These are phyloP conservation scores for Phyllosticta citrichinensis DNA, from an alignment of 2,329 filamentous ascomycete species.

Conservation along the genomic window DNA sequence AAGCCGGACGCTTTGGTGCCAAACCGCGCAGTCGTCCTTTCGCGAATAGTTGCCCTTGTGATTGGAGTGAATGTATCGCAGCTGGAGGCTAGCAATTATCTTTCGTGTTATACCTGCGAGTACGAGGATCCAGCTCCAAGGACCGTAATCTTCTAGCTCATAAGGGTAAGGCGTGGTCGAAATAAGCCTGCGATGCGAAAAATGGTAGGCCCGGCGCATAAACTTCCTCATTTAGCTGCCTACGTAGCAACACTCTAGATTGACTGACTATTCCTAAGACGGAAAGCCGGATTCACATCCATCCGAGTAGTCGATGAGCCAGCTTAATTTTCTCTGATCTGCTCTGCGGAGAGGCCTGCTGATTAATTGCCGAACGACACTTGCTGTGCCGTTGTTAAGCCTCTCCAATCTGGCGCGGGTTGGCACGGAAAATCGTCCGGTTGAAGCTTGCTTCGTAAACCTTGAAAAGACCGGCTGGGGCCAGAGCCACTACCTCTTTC, in stretches of 20 bases:
- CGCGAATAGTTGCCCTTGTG: neutral
- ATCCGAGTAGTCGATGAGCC: neutral
- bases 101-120: neutral
- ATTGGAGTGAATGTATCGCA: neutral
- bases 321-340: neutral
- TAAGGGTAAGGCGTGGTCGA: neutral
- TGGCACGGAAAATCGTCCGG: neutral
- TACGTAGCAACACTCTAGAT: neutral
- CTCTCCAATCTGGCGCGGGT: neutral
- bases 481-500: neutral
- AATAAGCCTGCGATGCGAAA: neutral
- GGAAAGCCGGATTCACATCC: neutral
- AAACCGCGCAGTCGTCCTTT: neutral
- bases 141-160: neutral
- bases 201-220: neutral
- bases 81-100: neutral
- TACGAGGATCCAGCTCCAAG: neutral
- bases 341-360: neutral
- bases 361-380: neutral
- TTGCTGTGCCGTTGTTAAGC: neutral
- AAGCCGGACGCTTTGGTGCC: neutral
- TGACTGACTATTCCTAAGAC: neutral
- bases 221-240: neutral
- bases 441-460: neutral
- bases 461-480: neutral